Conservation (phyloP, 2,329 filamentous ascomycete genomes). For the Bimuria novae-zelandiae region DNA sequence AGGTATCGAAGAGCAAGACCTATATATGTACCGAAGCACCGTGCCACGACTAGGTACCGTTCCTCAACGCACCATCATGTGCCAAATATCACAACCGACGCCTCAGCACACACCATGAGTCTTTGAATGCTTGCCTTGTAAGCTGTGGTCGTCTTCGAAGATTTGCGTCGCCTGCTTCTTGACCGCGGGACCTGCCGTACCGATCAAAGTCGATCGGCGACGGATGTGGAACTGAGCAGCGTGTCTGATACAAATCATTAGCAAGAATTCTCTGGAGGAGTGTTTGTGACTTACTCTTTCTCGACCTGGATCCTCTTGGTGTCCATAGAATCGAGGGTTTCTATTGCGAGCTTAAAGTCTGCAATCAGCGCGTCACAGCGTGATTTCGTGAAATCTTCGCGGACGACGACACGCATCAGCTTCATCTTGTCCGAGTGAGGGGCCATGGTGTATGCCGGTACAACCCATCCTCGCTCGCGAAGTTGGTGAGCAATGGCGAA, state of each 20-base stretch:
- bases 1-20: too few species aligned
- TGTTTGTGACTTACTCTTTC: conserved; percentile 58
- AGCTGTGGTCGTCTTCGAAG: conserved; percentile 78
- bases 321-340: conserved; percentile 75
- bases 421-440: conserved; percentile 82
- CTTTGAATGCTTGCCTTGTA: conserved; percentile 90
- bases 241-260: conserved; percentile 24
- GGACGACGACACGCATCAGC: conserved; percentile 89
- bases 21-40: not conserved
- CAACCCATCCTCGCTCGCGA: conserved; percentile 86
- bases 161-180: conserved; percentile 46
- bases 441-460: conserved; percentile 97
- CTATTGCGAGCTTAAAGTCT: conserved; percentile 78
- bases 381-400: conserved; percentile 85
- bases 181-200: conserved; percentile 25
- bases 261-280: not conserved
- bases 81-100: not conserved
- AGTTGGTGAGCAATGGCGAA: conserved; percentile 75
- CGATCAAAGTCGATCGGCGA: conserved; percentile 15
- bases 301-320: conserved; percentile 70
- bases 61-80: not conserved
- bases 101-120: conserved; percentile 79
- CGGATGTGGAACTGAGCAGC: conserved; percentile 33
- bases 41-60: not conserved
- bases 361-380: conserved; percentile 77